phyloP scores from a whole-genome alignment of 495 filamentous ascomycete species.

The Aspergillus wentii region DNA sequence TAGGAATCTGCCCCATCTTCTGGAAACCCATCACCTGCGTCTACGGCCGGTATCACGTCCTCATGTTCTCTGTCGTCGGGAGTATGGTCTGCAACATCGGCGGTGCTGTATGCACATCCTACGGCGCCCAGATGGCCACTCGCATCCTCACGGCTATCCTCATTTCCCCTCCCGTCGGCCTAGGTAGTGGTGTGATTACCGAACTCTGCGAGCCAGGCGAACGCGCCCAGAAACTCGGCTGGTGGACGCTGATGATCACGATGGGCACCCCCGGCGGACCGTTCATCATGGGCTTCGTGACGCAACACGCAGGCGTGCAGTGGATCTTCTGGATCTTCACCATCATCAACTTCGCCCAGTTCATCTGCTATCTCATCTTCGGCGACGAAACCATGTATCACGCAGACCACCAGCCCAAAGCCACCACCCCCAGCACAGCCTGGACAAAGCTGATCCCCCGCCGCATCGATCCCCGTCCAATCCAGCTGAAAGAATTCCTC shows the following conservation, averaged over 20 bases:
- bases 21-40: constrained; percentile 27
- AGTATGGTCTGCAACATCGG: constrained; percentile 33
- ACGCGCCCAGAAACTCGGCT: constrained; percentile 26
- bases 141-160: constrained; percentile 23
- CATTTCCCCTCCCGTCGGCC: constrained; percentile 28
- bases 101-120: constrained; percentile 22
- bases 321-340: constrained; percentile 36
- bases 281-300: constrained; percentile 31
- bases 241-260: constrained; percentile 29
- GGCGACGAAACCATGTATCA: constrained; percentile 25
- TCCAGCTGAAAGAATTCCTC: constrained; percentile 14
- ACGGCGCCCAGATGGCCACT: constrained; percentile 23
- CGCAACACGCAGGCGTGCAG: constrained; percentile 20
- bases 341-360: constrained; percentile 26
- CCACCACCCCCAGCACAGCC: background rate
- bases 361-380: constrained; percentile 18
- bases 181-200: constrained; percentile 28
- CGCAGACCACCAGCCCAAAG: constrained; percentile 2
- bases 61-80: constrained; percentile 23
- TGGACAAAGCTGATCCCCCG: constrained; percentile 15
- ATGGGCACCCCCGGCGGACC: constrained; percentile 25
- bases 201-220: constrained; percentile 22
- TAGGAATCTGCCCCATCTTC: constrained; percentile 23
- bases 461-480: constrained; percentile 12
- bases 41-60: constrained; percentile 27